Evolutionary conservation across 371 early-diverging fungal genomes (phyloP), one percentile per base, ranked within the genome.

Genomic region (Dichotomocladium elegans): DNA sequence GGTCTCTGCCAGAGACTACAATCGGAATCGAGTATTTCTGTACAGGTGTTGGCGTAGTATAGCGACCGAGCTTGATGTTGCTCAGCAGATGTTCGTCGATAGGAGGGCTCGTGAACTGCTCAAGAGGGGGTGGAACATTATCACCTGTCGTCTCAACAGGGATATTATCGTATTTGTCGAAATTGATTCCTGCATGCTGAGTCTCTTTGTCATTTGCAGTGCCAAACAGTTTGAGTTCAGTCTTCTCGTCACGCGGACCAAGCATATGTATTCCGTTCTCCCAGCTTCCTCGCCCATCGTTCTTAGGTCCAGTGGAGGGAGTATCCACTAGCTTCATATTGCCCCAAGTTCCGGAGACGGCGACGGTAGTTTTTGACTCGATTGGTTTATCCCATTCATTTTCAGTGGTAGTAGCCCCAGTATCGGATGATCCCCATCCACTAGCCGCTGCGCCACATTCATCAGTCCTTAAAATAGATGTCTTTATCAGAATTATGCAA

Each of bases 101-200:
- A 22, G 77, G 91, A 77, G 81, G 70, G 35, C 65, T 73, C 25
- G 79, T 74, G 57, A 87, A 87, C 59, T 58, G 42, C 48, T 66
- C 48, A 45, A 94, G 85, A 11, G 88, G 78, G 57, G 81, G 77
- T 12, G 94, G 92, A 8, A 84, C 83, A 53, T 90, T 74, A 48
- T 79, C 69, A n/a, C 97, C 96, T 11, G 87, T 88, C 3, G 89
- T 90, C 49, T 96, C 94, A 33, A 95, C 96, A 8, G 98, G 98
- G 48, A 98, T 98, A 68, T 94, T 90, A 49, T 95, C 92, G 72
- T 98, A 98, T 61, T 93, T 94, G 48, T 92, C 92, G 86, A 97
- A 97, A 76, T 97, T 96, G 73, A 97, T 96, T 15, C 98, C 98
- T 21, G 91, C 86, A 66, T 80, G 79, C 63, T 74, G 77, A 37